phyloP scores from a whole-genome alignment of 1,284 basidiomycete genomes.

The Cystobasidiaceae sp. region DNA sequence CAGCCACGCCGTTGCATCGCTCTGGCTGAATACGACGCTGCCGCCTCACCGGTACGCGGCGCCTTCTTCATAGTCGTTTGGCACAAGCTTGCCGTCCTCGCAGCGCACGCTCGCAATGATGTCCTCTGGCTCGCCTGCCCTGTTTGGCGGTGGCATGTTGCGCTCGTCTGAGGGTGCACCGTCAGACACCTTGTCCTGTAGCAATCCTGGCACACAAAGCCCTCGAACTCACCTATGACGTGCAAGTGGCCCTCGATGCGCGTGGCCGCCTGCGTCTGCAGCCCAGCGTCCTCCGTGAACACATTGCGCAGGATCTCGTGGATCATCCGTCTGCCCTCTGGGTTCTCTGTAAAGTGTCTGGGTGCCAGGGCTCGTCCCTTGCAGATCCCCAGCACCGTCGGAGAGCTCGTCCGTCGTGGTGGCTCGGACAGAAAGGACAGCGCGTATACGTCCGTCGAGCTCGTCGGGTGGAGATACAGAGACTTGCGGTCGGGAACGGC shows the following conservation, averaged over 20 bases:
- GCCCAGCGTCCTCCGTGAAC: not conserved
- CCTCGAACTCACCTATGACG: slow-evolving; percentile 17
- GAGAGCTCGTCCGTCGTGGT: slow-evolving; percentile 5
- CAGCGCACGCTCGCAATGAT: slow-evolving; percentile 30
- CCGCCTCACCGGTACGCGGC: slow-evolving; percentile 15
- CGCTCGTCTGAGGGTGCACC: slow-evolving; percentile 10
- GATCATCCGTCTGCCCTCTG: slow-evolving; percentile 25
- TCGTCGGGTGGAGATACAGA: slow-evolving; percentile 13
- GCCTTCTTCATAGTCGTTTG: slow-evolving; percentile 13
- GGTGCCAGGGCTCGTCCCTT: slow-evolving; percentile 6
- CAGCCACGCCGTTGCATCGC: not conserved
- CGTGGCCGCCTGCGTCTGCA: slow-evolving; percentile 11
- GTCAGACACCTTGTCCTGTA: not conserved
- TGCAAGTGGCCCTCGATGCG: slow-evolving; percentile 24
- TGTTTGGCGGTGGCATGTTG: slow-evolving; percentile 18
- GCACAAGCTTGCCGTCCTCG: slow-evolving; percentile 19
- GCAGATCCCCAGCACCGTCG: slow-evolving; percentile 13
- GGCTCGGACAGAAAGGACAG: slow-evolving; percentile 18
- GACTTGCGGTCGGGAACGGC: not conserved
- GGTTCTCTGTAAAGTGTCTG: slow-evolving; percentile 20
- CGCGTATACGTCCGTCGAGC: not conserved
- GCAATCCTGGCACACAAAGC: not conserved
- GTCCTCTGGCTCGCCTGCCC: slow-evolving; percentile 32
- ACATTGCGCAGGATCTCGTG: slow-evolving; percentile 12
- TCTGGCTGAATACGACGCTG: not conserved